Base-by-base conservation (phyloP, 2,329 filamentous ascomycete genomes). In the Cryoendolithus antarcticus region DNA sequence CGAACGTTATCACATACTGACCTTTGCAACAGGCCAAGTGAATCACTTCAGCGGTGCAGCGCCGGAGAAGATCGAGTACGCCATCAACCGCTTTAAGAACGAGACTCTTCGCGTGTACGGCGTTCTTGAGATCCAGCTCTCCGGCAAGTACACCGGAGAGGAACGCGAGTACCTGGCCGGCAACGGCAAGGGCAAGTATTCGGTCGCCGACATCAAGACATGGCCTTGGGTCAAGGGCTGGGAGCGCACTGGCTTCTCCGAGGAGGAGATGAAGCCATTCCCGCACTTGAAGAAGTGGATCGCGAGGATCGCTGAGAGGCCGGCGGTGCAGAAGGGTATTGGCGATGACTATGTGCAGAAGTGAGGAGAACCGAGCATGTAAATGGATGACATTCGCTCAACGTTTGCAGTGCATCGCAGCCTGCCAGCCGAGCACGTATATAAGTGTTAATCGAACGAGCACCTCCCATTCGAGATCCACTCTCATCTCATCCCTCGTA, bases 221-320 rank as follows among this genome's bases (percentile, higher is more conserved):
- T 71, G 65, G 65, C 56, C 64, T 13, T 69, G 64, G 65, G 58
- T 70, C 29, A 67, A 63, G 48, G 56, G 53, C 4, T 71, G 65
- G 63, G 57, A 63, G 45, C 49, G 52, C 32, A 56, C 48, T 24
- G 64, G 65, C 0, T 63, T 69, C 46, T 63, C 58, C 3, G 49
- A 66, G 40, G 62, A 72, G 43, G 67, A 74, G 19, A 61, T 73
- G 53, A 52, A 64, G 11, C 45, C 52, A 1, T 74, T 74, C 53
- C 71, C 70, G 19, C 63, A 69, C 48, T 30, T 75, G 46, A 51
- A 70, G 43, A 61, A 66, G 51, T 75, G 71, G 72, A 61, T 71
- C 45, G 66, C 70, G 42, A 57, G 69, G 7, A 70, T 74, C 54
- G 62, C 63, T 4, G 60, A 61, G 48, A 52, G 69, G 28, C 59